Base-by-base conservation (phyloP, 805 yeast genomes). In the Starmerella ratchasimensis region DNA sequence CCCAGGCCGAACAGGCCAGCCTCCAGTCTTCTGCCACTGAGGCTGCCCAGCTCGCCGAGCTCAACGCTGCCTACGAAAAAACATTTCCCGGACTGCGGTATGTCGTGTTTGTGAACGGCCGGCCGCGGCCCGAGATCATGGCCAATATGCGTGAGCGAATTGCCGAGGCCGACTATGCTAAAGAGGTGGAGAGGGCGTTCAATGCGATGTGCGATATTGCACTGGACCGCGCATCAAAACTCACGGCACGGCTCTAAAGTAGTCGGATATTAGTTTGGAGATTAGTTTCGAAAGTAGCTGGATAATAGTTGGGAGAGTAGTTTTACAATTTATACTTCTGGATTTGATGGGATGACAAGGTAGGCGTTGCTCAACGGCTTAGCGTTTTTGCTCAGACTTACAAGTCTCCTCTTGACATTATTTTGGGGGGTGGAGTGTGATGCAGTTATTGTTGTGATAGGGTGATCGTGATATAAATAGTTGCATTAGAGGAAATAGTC, bases 121-220 rank as follows among this genome's bases (percentile, higher is more conserved):
- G 94, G 46, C 55, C 74, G 2, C 65, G 93, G 42, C 63, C 64
- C 5, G 73, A 58, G 15, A 74, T 84, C 20, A 76, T 82, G 72
- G 57, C 58, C 19, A 62, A 72, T 44, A 79, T 80, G 81, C 55
- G 55, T 33, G 41, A 43, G 23, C 66, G 90, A 45, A 79, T 84
- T 3, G 57, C 56, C 1, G 62, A 77, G 36, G 61, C 61, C n/a
- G 69, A 76, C 50, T 65, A 71, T 40, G 53, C 48, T 5, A 36
- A 46, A 23, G 96, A 86, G 55, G 68, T 72, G 39, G 31, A 41
- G 7, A 78, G 74, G 33, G 93, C 94, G 0, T 71, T 82, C 47
- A 64, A 74, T 46, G 94, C 93, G 18, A 82, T 84, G 93, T 81
- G 94, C 57, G 93, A 81, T 57, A 86, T 84, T 39, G 95, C 95